These are phyloP conservation scores for Aechmea fasciata DNA, from an alignment of 176 grass and related monocot species.

Conservation along the genomic window DNA sequence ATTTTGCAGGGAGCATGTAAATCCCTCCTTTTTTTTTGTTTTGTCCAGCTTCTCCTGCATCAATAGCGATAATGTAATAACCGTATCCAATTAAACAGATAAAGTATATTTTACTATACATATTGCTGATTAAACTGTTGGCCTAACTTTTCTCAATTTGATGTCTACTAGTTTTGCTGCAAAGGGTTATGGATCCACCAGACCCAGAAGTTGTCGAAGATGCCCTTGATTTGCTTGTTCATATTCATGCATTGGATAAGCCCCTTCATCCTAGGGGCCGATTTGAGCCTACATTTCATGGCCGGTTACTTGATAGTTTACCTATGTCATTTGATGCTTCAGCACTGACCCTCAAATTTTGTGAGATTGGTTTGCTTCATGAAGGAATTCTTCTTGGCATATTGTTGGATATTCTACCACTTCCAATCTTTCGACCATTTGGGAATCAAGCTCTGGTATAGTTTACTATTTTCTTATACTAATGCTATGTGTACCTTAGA, in stretches of 20 bases:
- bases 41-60: neutral
- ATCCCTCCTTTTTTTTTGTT: neutral
- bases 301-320: constrained; percentile 66
- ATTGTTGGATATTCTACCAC: constrained; percentile 77
- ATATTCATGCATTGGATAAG: constrained; percentile 57
- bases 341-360: constrained; percentile 62
- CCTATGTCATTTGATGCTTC: constrained; percentile 84
- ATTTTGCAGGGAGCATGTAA: neutral
- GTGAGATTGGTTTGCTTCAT: constrained; percentile 47
- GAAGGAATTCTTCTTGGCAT: constrained; percentile 77
- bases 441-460: constrained; percentile 68
- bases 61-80: no score
- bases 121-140: neutral
- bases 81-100: no score
- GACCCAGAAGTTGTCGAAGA: constrained; percentile 44
- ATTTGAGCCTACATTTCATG: constrained; percentile 75
- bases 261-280: constrained; percentile 39
- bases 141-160: constrained; percentile 5
- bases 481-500: no score
- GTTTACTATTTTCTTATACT: constrained; percentile 15
- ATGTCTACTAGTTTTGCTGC: constrained; percentile 49
- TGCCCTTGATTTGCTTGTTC: constrained; percentile 52
- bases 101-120: neutral
- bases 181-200: constrained; percentile 69
- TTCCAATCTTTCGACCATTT: constrained; percentile 77